Base-by-base conservation (phyloP, 2,329 filamentous ascomycete species). In the Pseudopithomyces chartarum region DNA sequence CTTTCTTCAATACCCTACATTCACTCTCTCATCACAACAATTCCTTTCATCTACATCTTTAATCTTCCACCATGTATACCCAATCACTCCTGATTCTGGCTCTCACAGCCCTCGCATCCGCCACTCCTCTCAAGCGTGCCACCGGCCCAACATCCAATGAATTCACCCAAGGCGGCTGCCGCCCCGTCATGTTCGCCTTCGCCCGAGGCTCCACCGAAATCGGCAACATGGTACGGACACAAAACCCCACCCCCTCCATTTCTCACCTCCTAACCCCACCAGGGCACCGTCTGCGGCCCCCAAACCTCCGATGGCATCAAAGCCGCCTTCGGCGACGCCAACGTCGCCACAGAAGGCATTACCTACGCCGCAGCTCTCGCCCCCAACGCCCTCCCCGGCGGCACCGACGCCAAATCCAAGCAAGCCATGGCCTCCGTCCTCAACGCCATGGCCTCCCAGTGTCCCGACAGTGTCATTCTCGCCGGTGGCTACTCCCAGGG, bases 201-300 rank as follows among this genome's bases (percentile, higher is more conserved):
- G 80, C 81, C 10, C 77, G 81, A 44, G 81, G 79, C 22, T 81
- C 80, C 12, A 79, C 76, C 13, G 81, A 83, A 60, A 62, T 69
- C 6, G 81, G 81, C n/a, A 81, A 82, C 66, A 77, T 83, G 65
- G 79, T 80, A 29, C 26, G 4, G 4, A 29, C 26, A n/a, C n/a
- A n/a, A n/a, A 69, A 32, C 17, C 5, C 6, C 23, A 13, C 8
- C 48, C 6, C 70, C 73, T 8, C 67, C 69, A 15, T 66, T 72
- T 17, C 48, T 71, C 48, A 39, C 12, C 29, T 34, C 12, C 54
- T 33, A 20, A 20, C 58, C 66, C 20, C 68, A 44, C 65, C 52
- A 79, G 77, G 77, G 78, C 60, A 63, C 65, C 29, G 39, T 66
- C 15, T 66, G 69, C n/a, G 71, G 71, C 4, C 71, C 71, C 2